phyloP scores from a whole-genome alignment of 2,329 filamentous ascomycete species.

The Thelonectria discophora region DNA sequence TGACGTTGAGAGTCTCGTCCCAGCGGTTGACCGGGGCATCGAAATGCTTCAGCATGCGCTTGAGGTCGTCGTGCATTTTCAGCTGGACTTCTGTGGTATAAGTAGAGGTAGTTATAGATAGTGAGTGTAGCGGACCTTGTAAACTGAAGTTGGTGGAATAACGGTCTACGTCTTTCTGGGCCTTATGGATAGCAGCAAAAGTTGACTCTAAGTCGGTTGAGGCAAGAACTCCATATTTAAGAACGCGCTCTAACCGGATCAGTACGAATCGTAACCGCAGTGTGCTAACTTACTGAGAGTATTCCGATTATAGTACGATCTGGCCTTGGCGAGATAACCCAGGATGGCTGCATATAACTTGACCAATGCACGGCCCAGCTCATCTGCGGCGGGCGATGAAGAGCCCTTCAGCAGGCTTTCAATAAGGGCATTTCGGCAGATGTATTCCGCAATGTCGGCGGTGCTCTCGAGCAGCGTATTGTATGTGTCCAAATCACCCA shows the following conservation, averaged over 20 bases:
- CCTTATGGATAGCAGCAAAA: slow-evolving; percentile 4
- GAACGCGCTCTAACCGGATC: slow-evolving; percentile 2
- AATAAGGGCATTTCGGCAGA: slow-evolving; percentile 6
- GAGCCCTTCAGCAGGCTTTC: slow-evolving; percentile 1
- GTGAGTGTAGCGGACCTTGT: slow-evolving; percentile 2
- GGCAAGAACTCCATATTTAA: slow-evolving; percentile 2
- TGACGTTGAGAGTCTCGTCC: background rate
- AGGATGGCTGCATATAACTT: slow-evolving; percentile 5
- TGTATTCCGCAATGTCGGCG: background rate
- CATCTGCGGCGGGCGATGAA: background rate
- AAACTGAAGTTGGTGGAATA: background rate
- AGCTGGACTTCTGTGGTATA: background rate
- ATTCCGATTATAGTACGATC: background rate
- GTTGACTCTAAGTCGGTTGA: slow-evolving; percentile 15
- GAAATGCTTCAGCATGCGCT: background rate
- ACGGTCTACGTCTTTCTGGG: slow-evolving; percentile 4
- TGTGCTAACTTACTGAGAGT: background rate
- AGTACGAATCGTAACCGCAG: background rate
- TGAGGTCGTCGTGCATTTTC: slow-evolving; percentile 1
- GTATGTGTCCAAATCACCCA: slow-evolving; percentile 8
- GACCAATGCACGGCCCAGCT: slow-evolving; percentile 1
- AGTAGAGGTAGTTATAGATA: background rate
- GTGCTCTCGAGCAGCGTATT: background rate
- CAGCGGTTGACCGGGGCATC: slow-evolving; percentile 1
- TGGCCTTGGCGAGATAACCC: slow-evolving; percentile 2